Evolutionary conservation across 2,329 filamentous ascomycete species (phyloP), one percentile per base, ranked within the genome.

Genomic region (Neocatenulostroma microsporum): DNA sequence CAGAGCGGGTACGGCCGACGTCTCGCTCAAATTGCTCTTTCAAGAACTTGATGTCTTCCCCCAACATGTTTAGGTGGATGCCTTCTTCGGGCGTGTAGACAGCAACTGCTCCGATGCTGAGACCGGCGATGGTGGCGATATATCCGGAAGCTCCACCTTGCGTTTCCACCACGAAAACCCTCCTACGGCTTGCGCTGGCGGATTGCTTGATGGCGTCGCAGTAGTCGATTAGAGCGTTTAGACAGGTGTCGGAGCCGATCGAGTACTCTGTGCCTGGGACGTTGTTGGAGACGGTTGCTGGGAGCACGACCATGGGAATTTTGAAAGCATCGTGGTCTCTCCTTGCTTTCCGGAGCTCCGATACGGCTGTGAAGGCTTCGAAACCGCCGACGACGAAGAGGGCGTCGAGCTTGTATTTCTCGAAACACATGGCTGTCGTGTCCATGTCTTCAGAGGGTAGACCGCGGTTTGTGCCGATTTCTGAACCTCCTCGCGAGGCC

Each of bases 201-300:
- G 88, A 95, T 62, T 96, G 91, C 63, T 93, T 87, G 64, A 96
- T 95, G 55, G 88, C 89, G 69, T 98, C 91, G 60, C 89, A 95
- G 66, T 95, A 98, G 50, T 82, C 77, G 46, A 95, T 86, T 25
- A 98, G 73, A 37, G 94, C 87, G 66, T 98, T 98, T 45, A 98
- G 69, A 57, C 91, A 96, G 1, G 91, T 98, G 56, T 98, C 91
- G 21, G 87, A 94, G 28, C 91, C 91, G 30, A 98, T 77, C 1
- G 87, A 95, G 68, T 95, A 96, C 63, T 98, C 91, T 0, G 89
- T 94, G 25, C 91, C 91, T 0, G 91, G 91, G 4, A 98, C 91
- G 60, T 98, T 98, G 72, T 98, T 98, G 48, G 86, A 94, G 51
- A 98, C 89, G 8, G 91, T 98, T n/a, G 91, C 91, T 0, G 91